A percentile compares a stretch with the other conserved stretches of the same genome.
Conservation (phyloP, 352 stramenopile species). For the Elongisporangium prolatum region DNA sequence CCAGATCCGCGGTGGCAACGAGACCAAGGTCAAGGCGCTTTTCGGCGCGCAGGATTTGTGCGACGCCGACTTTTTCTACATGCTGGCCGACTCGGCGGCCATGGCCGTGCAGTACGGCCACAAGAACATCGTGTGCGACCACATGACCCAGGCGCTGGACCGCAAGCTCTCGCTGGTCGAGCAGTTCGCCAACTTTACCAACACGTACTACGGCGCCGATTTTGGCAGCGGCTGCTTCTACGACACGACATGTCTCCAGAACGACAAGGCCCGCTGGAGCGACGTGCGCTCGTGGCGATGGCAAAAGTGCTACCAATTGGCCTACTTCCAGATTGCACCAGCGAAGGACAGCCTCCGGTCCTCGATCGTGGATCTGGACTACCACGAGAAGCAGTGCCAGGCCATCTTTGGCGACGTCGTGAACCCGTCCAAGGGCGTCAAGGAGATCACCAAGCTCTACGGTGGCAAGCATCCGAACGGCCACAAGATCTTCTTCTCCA, state of each 20-base stretch:
- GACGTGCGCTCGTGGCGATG: conserved; percentile 84
- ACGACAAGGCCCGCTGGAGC: conserved; percentile 45
- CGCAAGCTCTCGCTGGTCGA: conserved; percentile 49
- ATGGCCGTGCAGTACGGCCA: conserved; percentile 88
- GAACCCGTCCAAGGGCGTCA: conserved; percentile 47
- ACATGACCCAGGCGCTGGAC: conserved; percentile 46
- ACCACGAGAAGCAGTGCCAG: conserved; percentile 78
- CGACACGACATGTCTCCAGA: conserved; percentile 64
- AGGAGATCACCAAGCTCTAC: conserved; percentile 65
- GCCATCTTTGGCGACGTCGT: conserved; percentile 67
- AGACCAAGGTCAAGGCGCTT: conserved; percentile 51
- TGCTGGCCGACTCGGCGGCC: conserved; percentile 81
- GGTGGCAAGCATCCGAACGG: conserved; percentile 63
- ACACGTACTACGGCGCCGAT: conserved; percentile 67
- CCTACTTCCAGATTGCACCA: conserved; percentile 84
- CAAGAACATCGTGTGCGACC: conserved; percentile 73
- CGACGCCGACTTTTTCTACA: conserved; percentile 88
- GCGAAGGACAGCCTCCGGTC: conserved; percentile 53
- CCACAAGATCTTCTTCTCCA: conserved; percentile 84
- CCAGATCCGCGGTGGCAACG: conserved; percentile 42
- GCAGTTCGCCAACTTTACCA: conserved; percentile 77
- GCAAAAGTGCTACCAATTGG: conserved; percentile 85
- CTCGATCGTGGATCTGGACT: conserved; percentile 61
- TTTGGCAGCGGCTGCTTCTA: conserved; percentile 84
- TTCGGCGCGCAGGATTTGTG: conserved; percentile 54